phyloP scores from a whole-genome alignment of 495 filamentous ascomycete species.

The Penicillium pulvis region DNA sequence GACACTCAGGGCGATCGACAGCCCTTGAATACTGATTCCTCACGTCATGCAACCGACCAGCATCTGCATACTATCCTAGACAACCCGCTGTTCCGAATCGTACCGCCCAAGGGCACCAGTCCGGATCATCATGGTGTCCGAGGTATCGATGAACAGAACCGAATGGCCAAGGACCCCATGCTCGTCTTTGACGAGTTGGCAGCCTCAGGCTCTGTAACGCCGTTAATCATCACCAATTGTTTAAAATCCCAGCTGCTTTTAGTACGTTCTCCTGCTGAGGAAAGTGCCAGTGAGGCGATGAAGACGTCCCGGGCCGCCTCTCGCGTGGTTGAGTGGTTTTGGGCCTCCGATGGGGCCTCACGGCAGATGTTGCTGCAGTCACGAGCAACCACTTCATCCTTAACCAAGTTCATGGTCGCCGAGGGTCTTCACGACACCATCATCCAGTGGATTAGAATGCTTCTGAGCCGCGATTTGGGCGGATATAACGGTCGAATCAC shows the following conservation, averaged over 20 bases:
- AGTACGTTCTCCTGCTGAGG: constrained; percentile 20
- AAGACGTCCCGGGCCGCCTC: constrained; percentile 37
- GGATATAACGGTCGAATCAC: constrained; percentile 28
- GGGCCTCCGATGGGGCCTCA: constrained; percentile 35
- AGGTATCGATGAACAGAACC: constrained; percentile 18
- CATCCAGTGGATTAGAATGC: constrained; percentile 37
- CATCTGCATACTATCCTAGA: constrained; percentile 68
- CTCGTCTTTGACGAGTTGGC: constrained; percentile 42
- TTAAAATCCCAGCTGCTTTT: constrained; percentile 39
- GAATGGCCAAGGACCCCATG: constrained; percentile 39
- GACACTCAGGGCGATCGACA: constrained; percentile 21
- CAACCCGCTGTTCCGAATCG: constrained; percentile 61
- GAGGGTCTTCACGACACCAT: constrained; percentile 39
- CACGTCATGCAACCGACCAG: constrained; percentile 46
- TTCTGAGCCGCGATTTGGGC: constrained; percentile 33
- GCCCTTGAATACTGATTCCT: constrained; percentile 31
- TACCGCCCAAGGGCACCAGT: constrained; percentile 25
- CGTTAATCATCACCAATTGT: constrained; percentile 23
- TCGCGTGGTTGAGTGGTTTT: constrained; percentile 43
- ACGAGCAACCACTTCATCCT: constrained; percentile 11
- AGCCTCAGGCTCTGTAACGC: constrained; percentile 40
- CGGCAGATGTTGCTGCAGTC: constrained; percentile 32
- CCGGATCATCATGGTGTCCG: constrained; percentile 14
- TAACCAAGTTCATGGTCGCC: constrained; percentile 45
- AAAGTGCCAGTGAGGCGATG: constrained; percentile 29